These are phyloP conservation scores for Rhizomucor miehei DNA, from an alignment of 371 early-diverging fungal species.

Conservation along the genomic window DNA sequence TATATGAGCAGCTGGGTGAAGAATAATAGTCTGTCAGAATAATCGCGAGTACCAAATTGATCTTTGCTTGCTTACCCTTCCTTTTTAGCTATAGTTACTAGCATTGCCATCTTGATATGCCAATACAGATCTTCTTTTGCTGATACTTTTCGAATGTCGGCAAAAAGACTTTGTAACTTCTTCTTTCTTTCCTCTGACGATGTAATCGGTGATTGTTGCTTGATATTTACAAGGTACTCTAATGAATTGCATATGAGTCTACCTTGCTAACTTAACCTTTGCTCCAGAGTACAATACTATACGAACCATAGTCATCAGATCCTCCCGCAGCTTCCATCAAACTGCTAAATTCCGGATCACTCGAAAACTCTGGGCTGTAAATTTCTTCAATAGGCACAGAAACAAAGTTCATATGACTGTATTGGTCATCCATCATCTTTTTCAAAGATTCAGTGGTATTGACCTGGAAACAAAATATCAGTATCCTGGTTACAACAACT, in stretches of 20 bases:
- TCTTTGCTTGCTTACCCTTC: conserved; percentile 28
- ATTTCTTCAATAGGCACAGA: conserved; percentile 31
- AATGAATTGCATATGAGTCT: no score
- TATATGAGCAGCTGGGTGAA: conserved; percentile 51
- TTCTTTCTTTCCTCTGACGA: conserved; percentile 15
- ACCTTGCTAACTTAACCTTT: no score
- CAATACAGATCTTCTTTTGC: conserved; percentile 61
- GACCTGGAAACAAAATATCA: conserved; percentile 1
- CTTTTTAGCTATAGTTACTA: conserved; percentile 35
- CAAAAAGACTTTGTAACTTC: conserved; percentile 26
- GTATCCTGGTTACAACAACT: background rate
- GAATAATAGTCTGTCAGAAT: background rate
- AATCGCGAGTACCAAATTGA: background rate
- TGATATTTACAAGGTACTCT: conserved; percentile 25
- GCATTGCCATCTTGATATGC: conserved; percentile 59
- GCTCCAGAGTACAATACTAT: background rate
- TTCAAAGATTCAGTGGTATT: conserved; percentile 21
- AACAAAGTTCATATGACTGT: conserved; percentile 22
- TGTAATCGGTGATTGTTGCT: conserved; percentile 8
- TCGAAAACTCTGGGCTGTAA: conserved; percentile 24
- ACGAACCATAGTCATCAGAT: conserved; percentile 10
- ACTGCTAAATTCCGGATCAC: conserved; percentile 14
- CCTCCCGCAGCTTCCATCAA: conserved; percentile 18
- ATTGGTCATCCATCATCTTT: conserved; percentile 29
- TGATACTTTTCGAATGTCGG: conserved; percentile 42